Evolutionary conservation across 2,329 filamentous ascomycete genomes (phyloP).

Genomic region (Teratosphaeria nubilosa): DNA sequence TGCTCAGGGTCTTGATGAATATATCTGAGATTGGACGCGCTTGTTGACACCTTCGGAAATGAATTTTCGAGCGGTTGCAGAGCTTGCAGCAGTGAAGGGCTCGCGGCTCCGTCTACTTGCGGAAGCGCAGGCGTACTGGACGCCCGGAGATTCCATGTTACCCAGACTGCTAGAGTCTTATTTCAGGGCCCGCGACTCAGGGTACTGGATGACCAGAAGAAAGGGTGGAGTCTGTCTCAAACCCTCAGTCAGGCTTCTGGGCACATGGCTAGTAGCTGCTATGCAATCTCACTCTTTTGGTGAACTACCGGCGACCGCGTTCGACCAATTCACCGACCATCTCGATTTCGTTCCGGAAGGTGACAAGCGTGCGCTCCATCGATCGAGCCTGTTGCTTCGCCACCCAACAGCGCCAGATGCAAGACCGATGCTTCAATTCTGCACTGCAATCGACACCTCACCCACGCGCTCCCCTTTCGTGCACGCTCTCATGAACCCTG

Average conservation of each 20-base stretch:
- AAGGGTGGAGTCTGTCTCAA: not conserved
- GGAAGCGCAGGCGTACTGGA: not conserved
- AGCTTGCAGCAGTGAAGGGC: not conserved
- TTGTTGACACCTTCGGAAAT: not conserved
- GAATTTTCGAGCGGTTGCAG: not conserved
- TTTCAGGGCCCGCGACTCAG: not conserved
- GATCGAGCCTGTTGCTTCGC: not conserved
- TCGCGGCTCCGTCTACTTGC: not conserved
- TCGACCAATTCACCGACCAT: not conserved
- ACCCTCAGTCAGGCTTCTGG: not conserved
- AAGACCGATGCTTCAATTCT: not conserved
- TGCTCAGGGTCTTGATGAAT: not conserved
- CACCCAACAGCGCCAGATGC: not conserved
- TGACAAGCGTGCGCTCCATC: not conserved
- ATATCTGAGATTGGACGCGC: not conserved
- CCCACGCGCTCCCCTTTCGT: not conserved
- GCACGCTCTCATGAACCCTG: not conserved
- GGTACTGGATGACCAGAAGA: not conserved
- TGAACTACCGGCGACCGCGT: not conserved
- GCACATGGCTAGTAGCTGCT: not conserved
- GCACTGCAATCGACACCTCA: not conserved
- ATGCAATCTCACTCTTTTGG: not conserved
- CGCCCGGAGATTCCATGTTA: not conserved
- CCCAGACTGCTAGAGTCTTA: not conserved
- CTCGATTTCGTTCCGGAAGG: not conserved